Evolutionary conservation across 2,329 filamentous ascomycete species (phyloP).

Genomic region (Paracoccidioides brasiliensis): DNA sequence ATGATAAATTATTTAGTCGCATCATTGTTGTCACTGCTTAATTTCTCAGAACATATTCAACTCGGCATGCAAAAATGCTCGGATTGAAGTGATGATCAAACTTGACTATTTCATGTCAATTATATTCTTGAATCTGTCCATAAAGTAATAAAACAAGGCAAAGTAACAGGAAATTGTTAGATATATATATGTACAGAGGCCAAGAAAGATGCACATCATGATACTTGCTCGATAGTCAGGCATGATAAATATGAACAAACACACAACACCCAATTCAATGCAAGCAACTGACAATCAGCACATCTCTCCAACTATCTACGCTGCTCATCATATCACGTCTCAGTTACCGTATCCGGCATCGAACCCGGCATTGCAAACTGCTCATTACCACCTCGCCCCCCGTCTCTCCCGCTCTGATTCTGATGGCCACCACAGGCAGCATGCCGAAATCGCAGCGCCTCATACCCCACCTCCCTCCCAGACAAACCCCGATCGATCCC

Average conservation of each 20-base stretch:
- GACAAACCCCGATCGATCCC: background rate
- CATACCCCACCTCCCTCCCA: constrained; percentile 19
- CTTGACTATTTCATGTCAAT: background rate
- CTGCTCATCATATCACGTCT: constrained; percentile 10
- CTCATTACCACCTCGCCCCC: constrained; percentile 19
- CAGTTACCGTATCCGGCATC: constrained; percentile 19
- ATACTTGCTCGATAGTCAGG: background rate
- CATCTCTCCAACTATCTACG: background rate
- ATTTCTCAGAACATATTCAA: too few species aligned
- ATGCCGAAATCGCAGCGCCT: constrained; percentile 10
- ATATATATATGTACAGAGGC: background rate
- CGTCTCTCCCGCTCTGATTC: constrained; percentile 21
- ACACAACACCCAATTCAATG: background rate
- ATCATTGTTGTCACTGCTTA: too few species aligned
- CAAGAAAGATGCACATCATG: background rate
- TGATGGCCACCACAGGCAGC: constrained; percentile 13
- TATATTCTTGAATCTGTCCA: background rate
- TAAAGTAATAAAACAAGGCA: background rate
- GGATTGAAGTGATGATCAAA: background rate
- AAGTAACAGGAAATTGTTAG: background rate
- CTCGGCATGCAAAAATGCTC: too few species aligned
- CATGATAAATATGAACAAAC: background rate
- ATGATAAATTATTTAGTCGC: too few species aligned
- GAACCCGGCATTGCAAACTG: constrained; percentile 29
- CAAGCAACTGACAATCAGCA: background rate